These are phyloP conservation scores for Geum urbanum DNA, from an alignment of 306 rosid genomes.

Conservation along the genomic window DNA sequence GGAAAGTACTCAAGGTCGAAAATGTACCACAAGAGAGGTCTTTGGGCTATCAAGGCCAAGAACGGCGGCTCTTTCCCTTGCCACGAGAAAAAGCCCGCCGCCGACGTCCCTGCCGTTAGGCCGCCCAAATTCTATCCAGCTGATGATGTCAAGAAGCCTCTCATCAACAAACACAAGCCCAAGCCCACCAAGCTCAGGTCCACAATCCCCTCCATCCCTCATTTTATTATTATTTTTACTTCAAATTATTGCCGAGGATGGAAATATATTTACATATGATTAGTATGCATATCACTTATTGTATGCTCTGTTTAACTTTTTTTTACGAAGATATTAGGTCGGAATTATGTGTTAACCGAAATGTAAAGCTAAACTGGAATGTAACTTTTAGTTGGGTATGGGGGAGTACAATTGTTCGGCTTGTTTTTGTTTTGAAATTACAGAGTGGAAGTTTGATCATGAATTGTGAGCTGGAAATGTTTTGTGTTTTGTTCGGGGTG, in stretches of 20 bases:
- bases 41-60: constrained; percentile 12
- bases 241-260: not conserved
- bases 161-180: constrained; percentile 6
- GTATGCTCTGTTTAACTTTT: no score
- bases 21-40: constrained; percentile 13
- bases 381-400: no score
- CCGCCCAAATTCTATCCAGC: constrained; percentile 5
- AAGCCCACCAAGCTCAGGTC: constrained; percentile 7
- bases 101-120: constrained; percentile 6
- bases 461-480: not conserved
- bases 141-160: constrained; percentile 9
- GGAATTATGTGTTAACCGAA: no score
- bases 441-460: no score
- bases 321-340: no score
- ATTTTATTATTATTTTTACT: not conserved
- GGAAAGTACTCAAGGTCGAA: not conserved
- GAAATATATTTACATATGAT: no score
- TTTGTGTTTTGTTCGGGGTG: no score
- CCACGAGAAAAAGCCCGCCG: constrained; percentile 4
- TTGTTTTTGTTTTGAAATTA: no score
- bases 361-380: no score
- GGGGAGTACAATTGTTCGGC: no score
- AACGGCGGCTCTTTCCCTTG: constrained; percentile 6
- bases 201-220: not conserved
- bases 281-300: no score